A percentile compares a stretch with the other conserved stretches of the same genome.
Conservation (phyloP, 1,139 yeast genomes). For the Blastobotrys capitulatus region DNA sequence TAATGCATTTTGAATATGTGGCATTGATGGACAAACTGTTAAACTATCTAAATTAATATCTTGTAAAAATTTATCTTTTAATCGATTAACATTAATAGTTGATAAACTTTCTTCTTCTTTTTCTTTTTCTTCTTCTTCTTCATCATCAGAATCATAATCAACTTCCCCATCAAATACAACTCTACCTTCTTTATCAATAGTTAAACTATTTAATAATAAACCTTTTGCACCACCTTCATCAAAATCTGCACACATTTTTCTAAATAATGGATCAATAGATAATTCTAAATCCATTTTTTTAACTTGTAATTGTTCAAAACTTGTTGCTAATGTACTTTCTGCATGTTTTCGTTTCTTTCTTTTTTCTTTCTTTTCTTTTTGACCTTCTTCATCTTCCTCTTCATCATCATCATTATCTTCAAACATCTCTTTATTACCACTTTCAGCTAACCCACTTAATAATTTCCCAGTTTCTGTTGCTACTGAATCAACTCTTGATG, state of each 20-base stretch:
- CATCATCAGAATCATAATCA: slow-evolving; percentile 23
- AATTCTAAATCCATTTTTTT: slow-evolving; percentile 73
- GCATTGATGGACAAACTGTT: slow-evolving; percentile 59
- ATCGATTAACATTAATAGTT: slow-evolving; percentile 16
- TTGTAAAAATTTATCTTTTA: slow-evolving; percentile 22
- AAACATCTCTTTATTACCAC: slow-evolving; percentile 25
- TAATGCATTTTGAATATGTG: slow-evolving; percentile 51
- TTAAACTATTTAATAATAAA: slow-evolving; percentile 64
- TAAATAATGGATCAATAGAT: slow-evolving; percentile 80
- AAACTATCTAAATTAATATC: slow-evolving; percentile 34
- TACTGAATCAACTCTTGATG: slow-evolving; percentile 85
- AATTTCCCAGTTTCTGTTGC: slow-evolving; percentile 86
- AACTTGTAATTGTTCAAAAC: slow-evolving; percentile 56
- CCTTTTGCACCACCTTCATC: slow-evolving; percentile 96
- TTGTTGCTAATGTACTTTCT: slow-evolving; percentile 45
- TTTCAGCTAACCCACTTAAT: slow-evolving; percentile 62
- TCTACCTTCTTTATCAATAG: slow-evolving; percentile 51
- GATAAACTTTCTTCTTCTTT: slow-evolving; percentile 36
- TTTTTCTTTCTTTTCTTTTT: slow-evolving; percentile 25
- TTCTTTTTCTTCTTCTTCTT: slow-evolving; percentile 23
- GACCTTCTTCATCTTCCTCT: slow-evolving; percentile 29
- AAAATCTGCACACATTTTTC: slow-evolving; percentile 83
- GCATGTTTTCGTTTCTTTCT: slow-evolving; percentile 23
- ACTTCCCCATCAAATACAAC: slow-evolving; percentile 53
- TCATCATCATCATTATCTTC: slow-evolving; percentile 29